A percentile compares a stretch with the other conserved stretches of the same genome.
phyloP scores from a whole-genome alignment of 495 filamentous ascomycete genomes.

The Trichoderma gamsii region DNA sequence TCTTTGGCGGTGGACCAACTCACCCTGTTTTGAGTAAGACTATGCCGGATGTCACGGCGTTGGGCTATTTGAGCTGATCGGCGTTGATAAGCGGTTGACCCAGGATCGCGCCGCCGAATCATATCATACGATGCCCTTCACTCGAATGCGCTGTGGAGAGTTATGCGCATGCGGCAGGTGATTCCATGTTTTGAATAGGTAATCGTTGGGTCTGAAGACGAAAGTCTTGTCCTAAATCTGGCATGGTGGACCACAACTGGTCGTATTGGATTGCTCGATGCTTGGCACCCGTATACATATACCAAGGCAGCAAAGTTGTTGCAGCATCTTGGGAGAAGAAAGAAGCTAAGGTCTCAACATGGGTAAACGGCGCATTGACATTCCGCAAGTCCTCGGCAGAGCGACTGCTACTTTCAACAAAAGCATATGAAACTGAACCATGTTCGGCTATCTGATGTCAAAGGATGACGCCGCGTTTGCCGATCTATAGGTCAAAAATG shows the following conservation, averaged over 20 bases:
- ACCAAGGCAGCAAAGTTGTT: too few species aligned
- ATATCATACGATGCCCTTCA: neutral
- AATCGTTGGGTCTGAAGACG: neutral
- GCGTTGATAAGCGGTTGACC: slow-evolving; percentile 2
- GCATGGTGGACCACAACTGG: too few species aligned
- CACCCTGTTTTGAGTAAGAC: neutral
- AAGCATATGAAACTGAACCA: neutral
- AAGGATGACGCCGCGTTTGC: neutral
- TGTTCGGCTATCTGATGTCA: neutral
- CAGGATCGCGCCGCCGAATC: neutral
- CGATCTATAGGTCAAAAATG: neutral
- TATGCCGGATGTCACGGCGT: slow-evolving; percentile 1
- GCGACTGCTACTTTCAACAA: neutral
- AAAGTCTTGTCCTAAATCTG: neutral
- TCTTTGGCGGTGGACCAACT: neutral
- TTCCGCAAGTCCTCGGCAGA: too few species aligned
- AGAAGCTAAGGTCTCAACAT: too few species aligned
- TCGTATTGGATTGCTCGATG: too few species aligned
- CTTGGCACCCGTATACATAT: too few species aligned
- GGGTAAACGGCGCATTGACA: too few species aligned
- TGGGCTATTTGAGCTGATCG: neutral
- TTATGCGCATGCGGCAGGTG: neutral
- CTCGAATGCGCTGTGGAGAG: neutral
- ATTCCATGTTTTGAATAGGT: neutral
- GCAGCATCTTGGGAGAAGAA: too few species aligned